phyloP scores from a whole-genome alignment of 495 filamentous ascomycete genomes.

The Penicillium odoratum region DNA sequence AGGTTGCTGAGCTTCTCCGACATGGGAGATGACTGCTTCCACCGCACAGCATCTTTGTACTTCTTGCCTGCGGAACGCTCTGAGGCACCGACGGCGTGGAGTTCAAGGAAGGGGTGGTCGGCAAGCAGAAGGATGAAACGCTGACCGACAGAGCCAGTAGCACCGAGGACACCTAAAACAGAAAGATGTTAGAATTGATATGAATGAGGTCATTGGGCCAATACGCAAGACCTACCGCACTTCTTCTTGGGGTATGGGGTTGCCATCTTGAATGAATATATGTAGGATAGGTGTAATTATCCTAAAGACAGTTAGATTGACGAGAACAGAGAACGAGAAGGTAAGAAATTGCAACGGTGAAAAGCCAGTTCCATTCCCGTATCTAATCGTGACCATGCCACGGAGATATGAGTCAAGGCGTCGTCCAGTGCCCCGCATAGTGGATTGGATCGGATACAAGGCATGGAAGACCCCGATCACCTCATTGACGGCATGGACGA shows the following conservation, averaged over 20 bases:
- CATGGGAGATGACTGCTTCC: conserved; percentile 81
- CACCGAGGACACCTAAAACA: conserved; percentile 42
- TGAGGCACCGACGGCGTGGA: conserved; percentile 79
- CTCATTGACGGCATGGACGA: not conserved
- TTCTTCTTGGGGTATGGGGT: conserved; percentile 45
- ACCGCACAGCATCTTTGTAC: conserved; percentile 78
- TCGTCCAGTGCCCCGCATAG: conserved; percentile 21
- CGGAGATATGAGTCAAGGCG: conserved; percentile 22
- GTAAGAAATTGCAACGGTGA: not conserved
- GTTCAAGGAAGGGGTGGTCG: conserved; percentile 71
- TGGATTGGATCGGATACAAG: conserved; percentile 8
- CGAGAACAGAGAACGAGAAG: not conserved
- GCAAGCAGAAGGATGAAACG: conserved; percentile 82
- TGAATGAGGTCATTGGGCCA: not conserved
- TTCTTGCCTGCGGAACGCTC: conserved; percentile 76
- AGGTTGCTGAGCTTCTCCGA: conserved; percentile 64
- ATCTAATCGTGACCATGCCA: conserved; percentile 6
- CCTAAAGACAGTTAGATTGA: conserved; percentile 14
- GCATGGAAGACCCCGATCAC: not conserved
- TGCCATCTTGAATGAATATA: conserved; percentile 32
- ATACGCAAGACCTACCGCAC: conserved; percentile 39
- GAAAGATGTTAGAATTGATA: conserved; percentile 16
- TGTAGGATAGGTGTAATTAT: conserved; percentile 6
- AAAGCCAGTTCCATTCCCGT: conserved; percentile 2
- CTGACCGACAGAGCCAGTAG: conserved; percentile 76